Evolutionary conservation across 805 yeast genomes (phyloP).

Genomic region (Candida tibetensis): DNA sequence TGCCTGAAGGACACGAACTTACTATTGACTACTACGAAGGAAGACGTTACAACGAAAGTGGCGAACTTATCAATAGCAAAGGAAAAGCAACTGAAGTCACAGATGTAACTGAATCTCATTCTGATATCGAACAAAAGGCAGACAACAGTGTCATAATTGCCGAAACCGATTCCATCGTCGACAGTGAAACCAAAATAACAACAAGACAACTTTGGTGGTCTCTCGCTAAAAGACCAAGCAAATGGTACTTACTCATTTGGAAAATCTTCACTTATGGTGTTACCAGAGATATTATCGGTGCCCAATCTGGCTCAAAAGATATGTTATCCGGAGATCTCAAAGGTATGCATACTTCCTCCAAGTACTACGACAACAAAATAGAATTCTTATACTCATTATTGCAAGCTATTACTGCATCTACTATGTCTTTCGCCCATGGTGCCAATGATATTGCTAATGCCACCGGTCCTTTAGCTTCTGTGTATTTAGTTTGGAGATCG

Average conservation of each 20-base stretch:
- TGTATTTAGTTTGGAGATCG: conserved; percentile 59
- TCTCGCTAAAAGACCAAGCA: conserved; percentile 45
- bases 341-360: conserved; percentile 54
- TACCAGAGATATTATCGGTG: conserved; percentile 57
- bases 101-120: conserved; percentile 7
- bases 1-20: conserved; percentile 55
- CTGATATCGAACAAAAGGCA: conserved; percentile 15
- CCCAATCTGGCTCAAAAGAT: conserved; percentile 41
- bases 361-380: conserved; percentile 65
- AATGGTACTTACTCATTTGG: conserved; percentile 55
- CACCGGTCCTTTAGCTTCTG: conserved; percentile 69
- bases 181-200: conserved; percentile 23
- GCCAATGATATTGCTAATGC: conserved; percentile 80
- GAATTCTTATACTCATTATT: conserved; percentile 66
- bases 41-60: conserved; percentile 38
- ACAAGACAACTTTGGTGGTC: conserved; percentile 42
- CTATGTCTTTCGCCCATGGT: conserved; percentile 82
- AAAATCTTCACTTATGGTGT: conserved; percentile 57
- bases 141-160: conserved; percentile 13
- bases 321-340: conserved; percentile 46
- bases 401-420: conserved; percentile 71
- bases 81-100: conserved; percentile 7
- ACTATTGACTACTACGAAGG: conserved; percentile 67
- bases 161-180: conserved; percentile 11
- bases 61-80: conserved; percentile 8